A percentile compares a stretch with the other conserved stretches of the same genome.
These are phyloP conservation scores for Metahyphopichia silvanorum DNA, from an alignment of 805 yeast genomes.

Conservation along the genomic window DNA sequence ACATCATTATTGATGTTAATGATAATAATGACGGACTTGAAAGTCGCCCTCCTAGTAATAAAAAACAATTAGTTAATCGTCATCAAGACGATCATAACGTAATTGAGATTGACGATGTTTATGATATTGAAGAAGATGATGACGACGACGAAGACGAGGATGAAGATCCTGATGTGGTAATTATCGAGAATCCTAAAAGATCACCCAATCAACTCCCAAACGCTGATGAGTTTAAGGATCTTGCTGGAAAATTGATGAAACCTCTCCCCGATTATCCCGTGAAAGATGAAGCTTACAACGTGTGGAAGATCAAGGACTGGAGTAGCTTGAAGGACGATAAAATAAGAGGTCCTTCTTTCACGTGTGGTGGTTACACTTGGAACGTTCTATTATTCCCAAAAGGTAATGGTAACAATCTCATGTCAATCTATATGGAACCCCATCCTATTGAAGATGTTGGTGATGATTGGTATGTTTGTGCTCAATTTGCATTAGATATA, in stretches of 20 bases:
- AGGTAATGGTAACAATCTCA: constrained; percentile 53
- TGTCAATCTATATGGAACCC: constrained; percentile 83
- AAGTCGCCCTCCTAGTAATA: constrained; percentile 1
- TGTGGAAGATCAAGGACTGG: constrained; percentile 56
- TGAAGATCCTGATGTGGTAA: constrained; percentile 8
- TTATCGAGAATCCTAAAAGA: constrained; percentile 1
- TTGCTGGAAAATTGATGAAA: constrained; percentile 32
- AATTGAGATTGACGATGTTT: constrained; percentile 10
- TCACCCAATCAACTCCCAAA: constrained; percentile 10
- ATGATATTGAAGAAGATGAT: constrained; percentile 8
- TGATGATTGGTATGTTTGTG: constrained; percentile 82
- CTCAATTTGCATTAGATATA: constrained; percentile 79
- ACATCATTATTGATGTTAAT: neutral
- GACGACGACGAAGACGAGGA: constrained; percentile 9
- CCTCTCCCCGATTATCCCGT: constrained; percentile 39
- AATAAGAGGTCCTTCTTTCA: constrained; percentile 46
- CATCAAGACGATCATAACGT: constrained; percentile 4
- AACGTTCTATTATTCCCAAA: constrained; percentile 73
- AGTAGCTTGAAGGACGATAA: constrained; percentile 35
- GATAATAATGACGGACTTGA: neutral
- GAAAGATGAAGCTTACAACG: constrained; percentile 29
- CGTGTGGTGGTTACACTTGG: constrained; percentile 64
- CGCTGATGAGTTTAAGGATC: constrained; percentile 28
- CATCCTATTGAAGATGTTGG: constrained; percentile 41
- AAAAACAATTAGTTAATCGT: constrained; percentile 2